Conservation (phyloP, 108 stramenopile species). For the Asterionellopsis glacialis region DNA sequence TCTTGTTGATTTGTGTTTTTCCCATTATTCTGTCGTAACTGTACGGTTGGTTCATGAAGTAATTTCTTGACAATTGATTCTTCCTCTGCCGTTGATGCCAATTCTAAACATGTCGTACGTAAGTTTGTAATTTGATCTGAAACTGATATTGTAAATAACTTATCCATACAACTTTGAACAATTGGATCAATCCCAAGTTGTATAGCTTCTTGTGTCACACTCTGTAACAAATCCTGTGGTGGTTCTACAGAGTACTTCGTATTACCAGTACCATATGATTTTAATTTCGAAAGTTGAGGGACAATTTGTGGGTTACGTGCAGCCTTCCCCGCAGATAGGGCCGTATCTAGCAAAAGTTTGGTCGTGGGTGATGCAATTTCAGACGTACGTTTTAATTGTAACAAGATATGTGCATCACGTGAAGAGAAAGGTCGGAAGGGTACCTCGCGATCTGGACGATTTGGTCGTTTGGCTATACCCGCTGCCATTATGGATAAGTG, state of each 20-base stretch:
- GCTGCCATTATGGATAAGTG: slow-evolving; percentile 51
- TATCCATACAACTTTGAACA: slow-evolving; percentile 30
- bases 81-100: slow-evolving; percentile 11
- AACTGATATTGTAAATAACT: slow-evolving; percentile 17
- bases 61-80: slow-evolving; percentile 24
- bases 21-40: slow-evolving; percentile 24
- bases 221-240: slow-evolving; percentile 5
- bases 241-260: slow-evolving; percentile 22
- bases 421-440: slow-evolving; percentile 73
- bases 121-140: slow-evolving; percentile 21
- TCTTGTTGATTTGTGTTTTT: background rate
- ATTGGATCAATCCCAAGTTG: slow-evolving; percentile 34
- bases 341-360: slow-evolving; percentile 52
- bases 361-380: slow-evolving; percentile 35
- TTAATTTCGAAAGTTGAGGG: slow-evolving; percentile 41
- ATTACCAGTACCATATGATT: slow-evolving; percentile 47
- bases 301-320: slow-evolving; percentile 53
- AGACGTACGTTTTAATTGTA: slow-evolving; percentile 73
- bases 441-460: slow-evolving; percentile 61
- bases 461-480: slow-evolving; percentile 60
- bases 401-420: slow-evolving; percentile 74
- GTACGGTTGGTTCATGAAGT: slow-evolving; percentile 50
- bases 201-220: slow-evolving; percentile 28
- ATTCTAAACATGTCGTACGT: slow-evolving; percentile 9
- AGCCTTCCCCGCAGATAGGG: slow-evolving; percentile 66